A percentile compares a stretch with the other conserved stretches of the same genome.
Conservation (phyloP, 225 moss, liverwort and hornwort genomes). For the Takakia lepidozioides region DNA sequence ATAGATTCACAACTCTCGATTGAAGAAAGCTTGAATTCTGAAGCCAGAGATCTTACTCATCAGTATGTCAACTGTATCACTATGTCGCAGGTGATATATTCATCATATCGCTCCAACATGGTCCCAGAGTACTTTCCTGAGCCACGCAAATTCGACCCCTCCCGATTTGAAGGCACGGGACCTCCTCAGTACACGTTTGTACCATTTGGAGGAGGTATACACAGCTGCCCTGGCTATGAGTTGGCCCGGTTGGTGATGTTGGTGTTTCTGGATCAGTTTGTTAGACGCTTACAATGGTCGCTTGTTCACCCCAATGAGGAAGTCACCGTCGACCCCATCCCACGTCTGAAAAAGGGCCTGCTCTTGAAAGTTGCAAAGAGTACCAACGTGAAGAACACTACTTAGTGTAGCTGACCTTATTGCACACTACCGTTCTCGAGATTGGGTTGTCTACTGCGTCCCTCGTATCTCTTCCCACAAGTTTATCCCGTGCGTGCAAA, state of each 20-base stretch:
- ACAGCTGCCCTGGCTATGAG: slow-evolving; percentile 12
- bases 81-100: slow-evolving; percentile 11
- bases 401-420: no score
- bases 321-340: slow-evolving; percentile 2
- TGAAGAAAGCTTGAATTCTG: not conserved
- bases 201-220: slow-evolving; percentile 19
- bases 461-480: no score
- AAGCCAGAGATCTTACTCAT: not conserved
- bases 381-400: no score
- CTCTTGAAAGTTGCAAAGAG: not conserved
- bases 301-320: slow-evolving; percentile 4
- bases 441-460: no score
- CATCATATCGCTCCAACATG: slow-evolving; percentile 1
- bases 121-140: slow-evolving; percentile 3
- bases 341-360: not conserved
- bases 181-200: slow-evolving; percentile 1
- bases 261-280: slow-evolving; percentile 12
- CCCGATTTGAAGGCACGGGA: not conserved
- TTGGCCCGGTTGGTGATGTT: slow-evolving; percentile 8
- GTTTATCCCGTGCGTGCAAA: no score
- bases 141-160: slow-evolving; percentile 6
- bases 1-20: no score
- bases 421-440: no score
- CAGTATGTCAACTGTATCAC: no score
- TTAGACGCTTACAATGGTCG: slow-evolving; percentile 3